These are phyloP conservation scores for Ceratobasidium sp. DNA, from an alignment of 1,284 basidiomycete species.

Conservation along the genomic window DNA sequence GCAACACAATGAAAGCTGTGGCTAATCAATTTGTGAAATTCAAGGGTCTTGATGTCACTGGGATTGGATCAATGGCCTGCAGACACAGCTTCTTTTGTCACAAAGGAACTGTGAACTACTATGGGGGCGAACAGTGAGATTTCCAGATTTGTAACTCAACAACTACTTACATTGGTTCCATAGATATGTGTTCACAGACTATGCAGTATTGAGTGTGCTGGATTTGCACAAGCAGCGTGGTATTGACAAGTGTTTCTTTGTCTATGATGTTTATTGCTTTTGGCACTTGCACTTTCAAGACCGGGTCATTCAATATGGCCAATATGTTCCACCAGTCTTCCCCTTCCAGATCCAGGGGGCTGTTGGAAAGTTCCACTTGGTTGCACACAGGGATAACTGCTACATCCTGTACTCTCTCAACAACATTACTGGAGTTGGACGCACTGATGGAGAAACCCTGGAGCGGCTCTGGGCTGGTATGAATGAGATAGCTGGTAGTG, in stretches of 20 bases:
- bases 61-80: background rate
- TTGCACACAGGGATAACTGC: background rate
- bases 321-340: background rate
- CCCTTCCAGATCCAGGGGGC: background rate
- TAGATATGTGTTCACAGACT: background rate
- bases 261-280: conserved; percentile 7
- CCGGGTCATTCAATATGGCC: background rate
- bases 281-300: background rate
- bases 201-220: background rate
- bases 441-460: background rate
- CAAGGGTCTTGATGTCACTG: background rate
- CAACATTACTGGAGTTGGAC: background rate
- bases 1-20: conserved; percentile 9
- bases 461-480: background rate
- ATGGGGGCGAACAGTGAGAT: background rate
- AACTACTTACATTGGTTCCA: too few relatives aligned
- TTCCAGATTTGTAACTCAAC: too few relatives aligned
- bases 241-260: background rate
- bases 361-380: background rate
- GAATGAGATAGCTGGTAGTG: conserved; percentile 13
- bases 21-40: background rate
- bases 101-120: background rate
- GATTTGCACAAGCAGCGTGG: background rate
- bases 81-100: background rate
- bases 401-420: background rate